Conservation (phyloP, 2,329 filamentous ascomycete species). For the Tolypocladium nubicola region DNA sequence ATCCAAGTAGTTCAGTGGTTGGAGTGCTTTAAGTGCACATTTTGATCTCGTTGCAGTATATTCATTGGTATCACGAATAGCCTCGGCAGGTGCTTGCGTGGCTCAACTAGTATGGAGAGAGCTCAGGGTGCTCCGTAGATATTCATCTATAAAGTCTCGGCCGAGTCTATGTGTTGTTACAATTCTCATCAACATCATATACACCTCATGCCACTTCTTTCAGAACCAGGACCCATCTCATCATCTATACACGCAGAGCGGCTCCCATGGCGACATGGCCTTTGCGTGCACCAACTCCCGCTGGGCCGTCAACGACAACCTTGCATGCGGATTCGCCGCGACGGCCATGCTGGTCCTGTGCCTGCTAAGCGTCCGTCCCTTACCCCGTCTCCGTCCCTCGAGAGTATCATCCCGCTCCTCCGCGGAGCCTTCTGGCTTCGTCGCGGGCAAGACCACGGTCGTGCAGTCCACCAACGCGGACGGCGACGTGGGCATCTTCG, state of each 20-base stretch:
- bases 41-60: neutral
- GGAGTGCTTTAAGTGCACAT: neutral
- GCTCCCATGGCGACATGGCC: slow-evolving; percentile 46
- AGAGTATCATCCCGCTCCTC: neutral
- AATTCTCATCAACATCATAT: neutral
- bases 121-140: neutral
- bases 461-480: slow-evolving; percentile 52
- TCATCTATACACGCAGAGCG: slow-evolving; percentile 29
- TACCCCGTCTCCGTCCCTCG: neutral
- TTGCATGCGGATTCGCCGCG: slow-evolving; percentile 56
- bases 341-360: slow-evolving; percentile 57
- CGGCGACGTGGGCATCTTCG: slow-evolving; percentile 37
- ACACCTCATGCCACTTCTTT: neutral
- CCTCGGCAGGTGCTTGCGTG: neutral
- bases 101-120: neutral
- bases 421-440: slow-evolving; percentile 31
- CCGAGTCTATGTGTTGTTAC: neutral
- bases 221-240: no score
- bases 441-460: slow-evolving; percentile 51
- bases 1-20: neutral
- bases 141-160: neutral
- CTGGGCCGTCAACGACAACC: slow-evolving; percentile 46
- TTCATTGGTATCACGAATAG: neutral
- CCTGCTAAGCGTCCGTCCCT: slow-evolving; percentile 41
- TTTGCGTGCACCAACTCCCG: slow-evolving; percentile 54